phyloP scores from a whole-genome alignment of 148 eudicot species.

The Vaccinium myrtillus region DNA sequence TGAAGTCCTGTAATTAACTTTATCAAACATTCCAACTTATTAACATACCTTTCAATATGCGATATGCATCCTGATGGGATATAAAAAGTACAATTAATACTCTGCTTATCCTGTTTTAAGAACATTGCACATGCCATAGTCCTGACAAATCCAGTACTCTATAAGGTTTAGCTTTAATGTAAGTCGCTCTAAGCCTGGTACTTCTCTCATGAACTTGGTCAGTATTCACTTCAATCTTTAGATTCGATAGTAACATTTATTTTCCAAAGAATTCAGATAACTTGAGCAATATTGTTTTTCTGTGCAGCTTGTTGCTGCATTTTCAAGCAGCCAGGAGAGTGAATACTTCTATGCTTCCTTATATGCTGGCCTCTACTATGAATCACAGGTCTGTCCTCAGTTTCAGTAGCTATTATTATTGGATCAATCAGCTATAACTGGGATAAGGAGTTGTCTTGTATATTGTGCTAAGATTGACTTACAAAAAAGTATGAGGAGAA shows the following conservation, averaged over 20 bases:
- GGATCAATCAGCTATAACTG: neutral
- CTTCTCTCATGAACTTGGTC: neutral
- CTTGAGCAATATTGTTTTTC: neutral
- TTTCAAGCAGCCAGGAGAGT: constrained; percentile 47
- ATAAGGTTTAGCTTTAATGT: neutral
- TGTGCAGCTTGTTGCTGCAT: constrained; percentile 62
- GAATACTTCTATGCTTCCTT: constrained; percentile 83
- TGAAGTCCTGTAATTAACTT: neutral
- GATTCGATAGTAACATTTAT: neutral
- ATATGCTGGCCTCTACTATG: constrained; percentile 93
- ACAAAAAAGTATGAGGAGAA: neutral
- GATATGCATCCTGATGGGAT: neutral
- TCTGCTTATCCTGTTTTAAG: neutral
- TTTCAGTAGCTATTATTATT: neutral
- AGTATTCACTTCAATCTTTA: neutral
- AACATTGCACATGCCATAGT: neutral
- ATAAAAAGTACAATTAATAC: neutral
- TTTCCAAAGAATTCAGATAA: neutral
- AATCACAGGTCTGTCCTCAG: constrained; percentile 59
- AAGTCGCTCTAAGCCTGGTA: neutral
- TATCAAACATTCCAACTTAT: neutral
- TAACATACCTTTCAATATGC: no score
- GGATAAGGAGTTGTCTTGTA: neutral
- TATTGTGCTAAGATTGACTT: neutral
- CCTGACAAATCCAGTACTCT: neutral